phyloP scores from a whole-genome alignment of 257 asterid species.

The Oldenlandia corymbosa region DNA sequence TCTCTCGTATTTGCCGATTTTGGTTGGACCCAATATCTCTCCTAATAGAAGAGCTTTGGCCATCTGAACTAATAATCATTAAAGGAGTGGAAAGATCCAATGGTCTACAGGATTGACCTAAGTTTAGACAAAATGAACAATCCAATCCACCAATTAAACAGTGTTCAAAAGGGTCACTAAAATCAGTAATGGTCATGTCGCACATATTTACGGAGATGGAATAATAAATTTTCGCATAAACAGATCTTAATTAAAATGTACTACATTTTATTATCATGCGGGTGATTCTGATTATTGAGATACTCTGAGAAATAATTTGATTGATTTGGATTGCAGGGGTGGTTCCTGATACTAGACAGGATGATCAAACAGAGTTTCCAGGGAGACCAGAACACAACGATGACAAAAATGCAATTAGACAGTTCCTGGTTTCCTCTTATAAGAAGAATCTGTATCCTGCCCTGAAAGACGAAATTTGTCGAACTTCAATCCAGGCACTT shows the following conservation, averaged over 20 bases:
- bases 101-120: not conserved
- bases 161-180: not conserved
- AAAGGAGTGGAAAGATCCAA: not conserved
- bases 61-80: too few species aligned
- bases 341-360: constrained; percentile 61
- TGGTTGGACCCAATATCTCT: constrained; percentile 3
- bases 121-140: not conserved
- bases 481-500: constrained; percentile 16
- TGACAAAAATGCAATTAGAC: constrained; percentile 47
- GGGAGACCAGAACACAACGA: constrained; percentile 45
- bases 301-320: not conserved
- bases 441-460: constrained; percentile 48
- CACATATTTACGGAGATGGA: not conserved
- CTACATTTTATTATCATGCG: too few species aligned
- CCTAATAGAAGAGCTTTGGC: too few species aligned
- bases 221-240: too few species aligned
- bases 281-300: not conserved
- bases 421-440: constrained; percentile 50
- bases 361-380: constrained; percentile 45
- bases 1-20: not conserved
- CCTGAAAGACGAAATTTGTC: constrained; percentile 48
- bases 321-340: constrained; percentile 40
- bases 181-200: not conserved
- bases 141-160: too few species aligned
- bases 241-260: too few species aligned